These are phyloP conservation scores for Halophytophthora polymorphica DNA, from an alignment of 352 stramenopile genomes.

Conservation along the genomic window DNA sequence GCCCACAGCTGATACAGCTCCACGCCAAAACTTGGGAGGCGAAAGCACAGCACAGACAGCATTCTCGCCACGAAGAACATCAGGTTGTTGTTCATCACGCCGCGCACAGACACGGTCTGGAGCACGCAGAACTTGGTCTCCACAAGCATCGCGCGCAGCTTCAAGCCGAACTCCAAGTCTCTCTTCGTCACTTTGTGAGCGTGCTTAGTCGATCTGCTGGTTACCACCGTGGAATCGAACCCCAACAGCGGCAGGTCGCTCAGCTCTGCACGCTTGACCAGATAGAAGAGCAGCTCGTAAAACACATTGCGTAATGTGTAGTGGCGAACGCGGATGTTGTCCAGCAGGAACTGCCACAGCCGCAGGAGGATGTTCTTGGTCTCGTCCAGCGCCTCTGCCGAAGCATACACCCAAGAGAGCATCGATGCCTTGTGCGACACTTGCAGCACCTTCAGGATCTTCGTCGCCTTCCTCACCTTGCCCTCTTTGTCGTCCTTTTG, in stretches of 20 bases:
- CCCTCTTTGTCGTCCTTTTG: constrained; percentile 89
- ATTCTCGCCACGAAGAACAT: constrained; percentile 90
- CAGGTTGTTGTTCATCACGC: constrained; percentile 91
- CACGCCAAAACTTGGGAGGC: constrained; percentile 82
- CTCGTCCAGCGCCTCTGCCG: constrained; percentile 78
- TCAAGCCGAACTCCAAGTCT: constrained; percentile 82
- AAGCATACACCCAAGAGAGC: constrained; percentile 87
- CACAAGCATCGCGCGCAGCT: constrained; percentile 84
- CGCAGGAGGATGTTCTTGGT: constrained; percentile 84
- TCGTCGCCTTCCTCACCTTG: constrained; percentile 88
- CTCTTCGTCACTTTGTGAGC: constrained; percentile 74
- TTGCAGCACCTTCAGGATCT: constrained; percentile 89
- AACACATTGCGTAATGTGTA: constrained; percentile 89
- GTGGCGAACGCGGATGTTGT: constrained; percentile 89
- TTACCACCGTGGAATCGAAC: constrained; percentile 76
- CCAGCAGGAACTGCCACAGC: constrained; percentile 85
- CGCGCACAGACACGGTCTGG: constrained; percentile 82
- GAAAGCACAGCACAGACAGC: constrained; percentile 85
- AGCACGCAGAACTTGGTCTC: constrained; percentile 89
- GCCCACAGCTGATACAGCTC: constrained; percentile 88
- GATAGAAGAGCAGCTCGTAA: constrained; percentile 87
- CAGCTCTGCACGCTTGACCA: constrained; percentile 84
- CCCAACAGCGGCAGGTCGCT: constrained; percentile 81
- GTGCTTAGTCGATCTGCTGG: constrained; percentile 63
- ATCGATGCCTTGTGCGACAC: constrained; percentile 89